Base-by-base conservation (phyloP, 2,329 filamentous ascomycete species). In the Xylaria sp. region DNA sequence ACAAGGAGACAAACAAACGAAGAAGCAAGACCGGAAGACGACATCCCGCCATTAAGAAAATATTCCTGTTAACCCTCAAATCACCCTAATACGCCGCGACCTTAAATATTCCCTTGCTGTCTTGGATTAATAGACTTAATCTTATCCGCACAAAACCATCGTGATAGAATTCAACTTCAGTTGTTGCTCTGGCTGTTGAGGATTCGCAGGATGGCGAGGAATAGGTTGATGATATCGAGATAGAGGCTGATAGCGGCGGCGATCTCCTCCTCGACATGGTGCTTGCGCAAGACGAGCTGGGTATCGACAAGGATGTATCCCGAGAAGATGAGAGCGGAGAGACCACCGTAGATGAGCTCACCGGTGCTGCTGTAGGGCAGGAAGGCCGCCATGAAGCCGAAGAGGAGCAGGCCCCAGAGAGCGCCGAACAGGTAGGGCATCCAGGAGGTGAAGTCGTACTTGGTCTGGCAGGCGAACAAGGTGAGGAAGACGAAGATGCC, bases 361-460 rank as follows among this genome's bases (percentile, higher is more conserved):
- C 90, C 84, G 30, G 90, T 94, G 79, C 89, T 93, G 80, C 85
- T 92, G 80, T 91, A 88, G 3, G 93, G 94, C 83, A 99, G 91
- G 86, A 98, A 98, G 72, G 89, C 87, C 72, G 91, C 86, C 87
- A 98, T 94, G 84, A 99, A 96, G 59, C 96, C 93, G 78, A 98
- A 97, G 46, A 99, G 84, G 70, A 99, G 86, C 67, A 97, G 82
- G 7, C 92, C 91, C 96, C 96, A 98, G 20, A 99, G 87, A 0
- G 86, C 90, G 66, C 94, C 94, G 76, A 97, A 97, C 3, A 98
- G 88, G 79, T 97, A 98, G 20, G 96, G 95, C 85, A 95, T 93
- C 95, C 96, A 99, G 72, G 89, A 91, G 1, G 95, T 98, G 80
- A 99, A 99, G 84, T 99, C 96, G 79, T 99, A 99, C 80, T 97